Conservation (phyloP, 73 alveolate genomes). For the Halteria grandinella region DNA sequence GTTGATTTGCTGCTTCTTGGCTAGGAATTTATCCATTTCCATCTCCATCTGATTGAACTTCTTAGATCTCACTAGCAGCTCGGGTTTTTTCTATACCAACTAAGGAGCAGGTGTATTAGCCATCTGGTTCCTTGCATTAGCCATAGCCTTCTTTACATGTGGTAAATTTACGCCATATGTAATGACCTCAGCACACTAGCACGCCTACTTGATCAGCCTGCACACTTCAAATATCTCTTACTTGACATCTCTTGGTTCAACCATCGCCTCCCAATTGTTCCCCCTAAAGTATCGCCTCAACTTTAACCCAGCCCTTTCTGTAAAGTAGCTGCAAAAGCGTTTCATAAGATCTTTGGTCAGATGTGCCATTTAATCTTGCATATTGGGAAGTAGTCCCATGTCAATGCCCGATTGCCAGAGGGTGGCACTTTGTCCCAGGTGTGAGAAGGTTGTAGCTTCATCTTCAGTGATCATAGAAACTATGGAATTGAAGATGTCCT, state of each 20-base stretch:
- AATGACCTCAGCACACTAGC: no score
- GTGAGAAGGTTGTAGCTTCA: no score
- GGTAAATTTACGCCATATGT: no score
- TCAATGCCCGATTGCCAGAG: no score
- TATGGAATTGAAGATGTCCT: constrained; percentile 1
- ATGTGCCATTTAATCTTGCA: constrained; percentile 25
- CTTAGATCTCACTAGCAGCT: constrained; percentile 27
- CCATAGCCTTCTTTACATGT: no score
- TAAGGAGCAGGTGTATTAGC: no score
- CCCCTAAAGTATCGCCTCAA: constrained; percentile 29
- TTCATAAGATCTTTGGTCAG: constrained; percentile 15
- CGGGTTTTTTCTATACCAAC: constrained; percentile 30
- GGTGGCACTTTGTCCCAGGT: no score
- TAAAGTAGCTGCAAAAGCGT: constrained; percentile 9
- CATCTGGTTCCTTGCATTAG: no score
- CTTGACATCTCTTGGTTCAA: constrained; percentile 50
- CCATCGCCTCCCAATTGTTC: constrained; percentile 2
- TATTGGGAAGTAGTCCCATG: no score
- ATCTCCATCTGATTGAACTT: constrained; percentile 56
- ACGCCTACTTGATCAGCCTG: constrained; percentile 2
- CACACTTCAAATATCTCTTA: constrained; percentile 34
- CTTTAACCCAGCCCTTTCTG: constrained; percentile 17
- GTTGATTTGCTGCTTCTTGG: constrained; percentile 38
- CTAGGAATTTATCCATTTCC: constrained; percentile 64
- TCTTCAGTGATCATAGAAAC: constrained; percentile 17